A percentile compares a stretch with the other conserved stretches of the same genome.
phyloP scores from a whole-genome alignment of 768 basidiomycete species.

The Lactarius indigo region DNA sequence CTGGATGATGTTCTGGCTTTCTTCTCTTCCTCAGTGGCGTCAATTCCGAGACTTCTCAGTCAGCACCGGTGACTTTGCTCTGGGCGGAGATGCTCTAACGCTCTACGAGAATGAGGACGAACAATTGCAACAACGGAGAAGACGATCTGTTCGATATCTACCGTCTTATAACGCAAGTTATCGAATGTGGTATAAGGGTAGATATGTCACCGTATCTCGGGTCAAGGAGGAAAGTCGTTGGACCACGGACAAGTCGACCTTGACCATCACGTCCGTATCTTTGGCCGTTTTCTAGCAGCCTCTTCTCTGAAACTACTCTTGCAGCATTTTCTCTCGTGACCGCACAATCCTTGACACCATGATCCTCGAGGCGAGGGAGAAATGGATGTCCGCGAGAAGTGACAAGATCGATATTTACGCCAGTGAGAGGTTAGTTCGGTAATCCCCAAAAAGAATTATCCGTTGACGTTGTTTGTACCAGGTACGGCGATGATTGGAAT shows the following conservation, averaged over 20 bases:
- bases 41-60: conserved; percentile 50
- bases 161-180: conserved; percentile 41
- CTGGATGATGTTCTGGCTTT: conserved; percentile 72
- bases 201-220: conserved; percentile 34
- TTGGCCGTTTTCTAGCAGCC: background rate
- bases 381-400: conserved; percentile 11
- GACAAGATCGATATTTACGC: conserved; percentile 41
- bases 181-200: conserved; percentile 46
- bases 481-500: conserved; percentile 44
- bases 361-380: conserved; percentile 20
- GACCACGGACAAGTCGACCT: conserved; percentile 37
- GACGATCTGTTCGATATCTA: conserved; percentile 38
- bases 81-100: conserved; percentile 32
- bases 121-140: conserved; percentile 7
- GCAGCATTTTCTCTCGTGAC: conserved; percentile 19
- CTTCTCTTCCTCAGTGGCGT: conserved; percentile 59
- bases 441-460: background rate
- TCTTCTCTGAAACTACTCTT: conserved; percentile 6
- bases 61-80: conserved; percentile 42
- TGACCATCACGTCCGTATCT: conserved; percentile 42
- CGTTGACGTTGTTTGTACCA: background rate
- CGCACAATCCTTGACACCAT: conserved; percentile 23
- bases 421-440: conserved; percentile 38
- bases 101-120: conserved; percentile 24
- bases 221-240: conserved; percentile 34